phyloP scores from a whole-genome alignment of 331 rosid species.

The Pyrus hybrid region DNA sequence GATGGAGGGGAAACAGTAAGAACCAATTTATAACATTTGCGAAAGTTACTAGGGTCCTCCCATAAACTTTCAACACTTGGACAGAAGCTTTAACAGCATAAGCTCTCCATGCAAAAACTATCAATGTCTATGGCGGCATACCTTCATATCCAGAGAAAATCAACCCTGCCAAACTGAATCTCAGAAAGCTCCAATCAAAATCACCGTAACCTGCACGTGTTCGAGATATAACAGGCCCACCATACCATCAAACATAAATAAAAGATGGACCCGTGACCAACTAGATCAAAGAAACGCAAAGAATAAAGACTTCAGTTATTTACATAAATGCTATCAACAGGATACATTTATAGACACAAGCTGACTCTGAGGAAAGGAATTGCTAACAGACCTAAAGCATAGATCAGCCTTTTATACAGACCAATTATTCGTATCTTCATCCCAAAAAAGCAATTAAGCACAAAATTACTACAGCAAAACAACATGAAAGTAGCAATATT shows the following conservation, averaged over 20 bases:
- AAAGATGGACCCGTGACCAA: slow-evolving; percentile 42
- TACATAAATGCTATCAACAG: slow-evolving; percentile 6
- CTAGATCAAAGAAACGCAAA: slow-evolving; percentile 36
- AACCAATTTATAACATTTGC: slow-evolving; percentile 26
- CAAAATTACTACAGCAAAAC: slow-evolving; percentile 4
- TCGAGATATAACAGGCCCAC: slow-evolving; percentile 69
- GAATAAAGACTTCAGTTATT: not conserved
- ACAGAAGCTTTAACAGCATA: slow-evolving; percentile 23
- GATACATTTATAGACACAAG: not conserved
- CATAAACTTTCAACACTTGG: slow-evolving; percentile 23
- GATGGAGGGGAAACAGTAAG: slow-evolving; percentile 45
- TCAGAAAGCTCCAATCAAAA: slow-evolving; percentile 71
- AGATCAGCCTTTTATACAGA: not conserved
- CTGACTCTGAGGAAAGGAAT: not conserved
- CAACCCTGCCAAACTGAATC: slow-evolving; percentile 62
- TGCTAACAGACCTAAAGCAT: not conserved
- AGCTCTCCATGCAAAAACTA: slow-evolving; percentile 45
- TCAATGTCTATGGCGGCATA: slow-evolving; percentile 55
- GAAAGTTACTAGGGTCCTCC: slow-evolving; percentile 31
- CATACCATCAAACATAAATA: slow-evolving; percentile 47
- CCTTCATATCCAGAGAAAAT: slow-evolving; percentile 76
- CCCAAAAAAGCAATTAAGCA: not conserved
- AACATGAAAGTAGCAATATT: slow-evolving; percentile 19
- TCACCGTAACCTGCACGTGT: slow-evolving; percentile 78
- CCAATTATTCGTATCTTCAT: not conserved